Conservation (phyloP, 2,329 filamentous ascomycete species). For the Coniochaeta ligniaria region DNA sequence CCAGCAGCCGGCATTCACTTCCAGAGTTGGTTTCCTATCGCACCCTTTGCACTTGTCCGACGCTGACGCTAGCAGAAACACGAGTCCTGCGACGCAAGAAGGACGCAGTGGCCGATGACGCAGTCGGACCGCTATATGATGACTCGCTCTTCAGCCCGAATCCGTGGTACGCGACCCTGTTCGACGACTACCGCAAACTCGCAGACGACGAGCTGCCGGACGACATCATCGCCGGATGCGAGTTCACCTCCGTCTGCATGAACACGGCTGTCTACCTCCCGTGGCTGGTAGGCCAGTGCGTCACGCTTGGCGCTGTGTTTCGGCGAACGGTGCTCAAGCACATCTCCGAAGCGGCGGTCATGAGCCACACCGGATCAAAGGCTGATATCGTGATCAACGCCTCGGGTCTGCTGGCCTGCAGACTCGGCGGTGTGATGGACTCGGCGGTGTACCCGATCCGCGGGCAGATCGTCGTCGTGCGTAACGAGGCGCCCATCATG, state of each 20-base stretch:
- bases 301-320: slow-evolving; percentile 63
- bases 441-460: slow-evolving; percentile 64
- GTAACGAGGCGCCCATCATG: slow-evolving; percentile 72
- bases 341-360: slow-evolving; percentile 58
- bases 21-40: slow-evolving; percentile 41
- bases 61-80: slow-evolving; percentile 27
- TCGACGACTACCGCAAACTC: slow-evolving; percentile 64
- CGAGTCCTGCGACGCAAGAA: slow-evolving; percentile 50
- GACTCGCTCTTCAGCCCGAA: slow-evolving; percentile 59
- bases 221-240: slow-evolving; percentile 63
- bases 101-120: slow-evolving; percentile 36
- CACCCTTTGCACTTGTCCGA: not conserved
- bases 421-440: slow-evolving; percentile 78
- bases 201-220: slow-evolving; percentile 48
- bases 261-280: slow-evolving; percentile 84
- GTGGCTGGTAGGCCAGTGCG: slow-evolving; percentile 76
- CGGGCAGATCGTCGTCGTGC: slow-evolving; percentile 77
- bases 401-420: slow-evolving; percentile 68
- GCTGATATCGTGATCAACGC: slow-evolving; percentile 76
- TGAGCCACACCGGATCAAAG: slow-evolving; percentile 46
- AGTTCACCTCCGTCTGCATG: slow-evolving; percentile 83
- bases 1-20: slow-evolving; percentile 78
- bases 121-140: slow-evolving; percentile 33
- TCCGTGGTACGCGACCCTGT: slow-evolving; percentile 67
- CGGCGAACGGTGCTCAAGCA: slow-evolving; percentile 60